phyloP scores from a whole-genome alignment of 2,329 filamentous ascomycete genomes.

The Paramyrothecium sp. region DNA sequence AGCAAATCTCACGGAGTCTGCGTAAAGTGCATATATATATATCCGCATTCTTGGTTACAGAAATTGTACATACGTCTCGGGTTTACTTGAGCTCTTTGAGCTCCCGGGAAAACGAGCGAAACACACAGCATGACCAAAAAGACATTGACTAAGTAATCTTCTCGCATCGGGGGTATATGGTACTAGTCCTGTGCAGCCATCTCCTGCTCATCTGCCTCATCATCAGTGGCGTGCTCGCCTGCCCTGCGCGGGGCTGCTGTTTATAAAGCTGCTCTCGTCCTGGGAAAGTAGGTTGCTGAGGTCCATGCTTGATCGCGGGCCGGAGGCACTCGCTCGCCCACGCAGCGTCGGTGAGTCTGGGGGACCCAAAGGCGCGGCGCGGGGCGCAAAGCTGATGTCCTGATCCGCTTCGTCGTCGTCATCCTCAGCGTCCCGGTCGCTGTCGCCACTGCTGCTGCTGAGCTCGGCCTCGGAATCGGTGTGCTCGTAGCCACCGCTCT shows the following conservation, averaged over 20 bases:
- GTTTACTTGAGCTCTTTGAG: no score
- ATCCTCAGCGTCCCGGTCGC: constrained; percentile 30
- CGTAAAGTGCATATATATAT: background rate
- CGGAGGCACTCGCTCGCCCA: constrained; percentile 21
- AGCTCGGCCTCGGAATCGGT: constrained; percentile 71
- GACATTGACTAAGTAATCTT: background rate
- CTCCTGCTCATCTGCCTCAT: constrained; percentile 7
- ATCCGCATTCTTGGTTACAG: background rate
- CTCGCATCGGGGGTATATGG: background rate
- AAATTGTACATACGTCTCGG: no score
- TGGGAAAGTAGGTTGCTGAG: constrained; percentile 54
- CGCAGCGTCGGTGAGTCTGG: constrained; percentile 37
- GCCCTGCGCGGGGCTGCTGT: constrained; percentile 49
- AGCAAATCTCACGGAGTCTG: no score
- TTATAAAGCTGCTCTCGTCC: constrained; percentile 56
- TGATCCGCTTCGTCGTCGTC: constrained; percentile 17
- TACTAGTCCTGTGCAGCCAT: background rate
- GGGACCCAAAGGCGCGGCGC: constrained; percentile 28
- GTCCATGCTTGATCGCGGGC: constrained; percentile 50
- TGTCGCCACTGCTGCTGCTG: constrained; percentile 46
- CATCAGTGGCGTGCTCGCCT: constrained; percentile 30
- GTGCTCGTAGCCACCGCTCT: constrained; percentile 69
- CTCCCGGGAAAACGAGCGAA: no score
- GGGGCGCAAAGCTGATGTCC: constrained; percentile 38
- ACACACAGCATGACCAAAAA: no score